Percentiles rank a stretch among this genome's conserved stretches.
These are phyloP conservation scores for Perilla frutescens DNA, from an alignment of 257 asterid genomes.

Conservation along the genomic window DNA sequence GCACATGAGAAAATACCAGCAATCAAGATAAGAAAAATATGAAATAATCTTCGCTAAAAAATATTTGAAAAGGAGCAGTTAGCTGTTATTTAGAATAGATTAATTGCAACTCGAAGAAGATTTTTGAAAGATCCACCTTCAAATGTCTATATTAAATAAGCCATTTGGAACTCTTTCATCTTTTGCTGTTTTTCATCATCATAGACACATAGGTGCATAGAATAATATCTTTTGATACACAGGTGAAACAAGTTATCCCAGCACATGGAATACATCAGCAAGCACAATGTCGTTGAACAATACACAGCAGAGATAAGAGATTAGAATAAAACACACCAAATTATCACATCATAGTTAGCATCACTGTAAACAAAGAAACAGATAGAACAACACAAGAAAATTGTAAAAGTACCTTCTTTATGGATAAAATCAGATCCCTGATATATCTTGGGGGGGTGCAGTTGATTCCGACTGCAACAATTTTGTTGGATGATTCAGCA, in stretches of 20 bases:
- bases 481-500: conserved; percentile 70
- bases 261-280: background rate
- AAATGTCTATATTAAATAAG: background rate
- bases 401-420: conserved; percentile 60
- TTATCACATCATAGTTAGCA: conserved; percentile 6
- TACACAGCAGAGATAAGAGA: conserved; percentile 7
- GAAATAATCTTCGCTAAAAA: background rate
- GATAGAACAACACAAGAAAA: background rate
- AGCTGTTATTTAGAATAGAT: background rate
- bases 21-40: background rate
- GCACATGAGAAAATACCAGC: conserved; percentile 8
- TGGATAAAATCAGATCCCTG: conserved; percentile 63
- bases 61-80: conserved; percentile 5
- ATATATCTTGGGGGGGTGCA: conserved; percentile 94
- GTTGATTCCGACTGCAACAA: conserved; percentile 83
- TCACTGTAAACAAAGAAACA: background rate
- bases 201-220: background rate
- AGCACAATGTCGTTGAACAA: background rate
- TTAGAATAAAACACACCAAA: background rate
- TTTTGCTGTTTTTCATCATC: background rate
- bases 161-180: background rate
- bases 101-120: background rate
- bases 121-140: background rate
- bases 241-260: too few species aligned
- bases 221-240: background rate